A percentile compares a stretch with the other conserved stretches of the same genome.
phyloP scores from a whole-genome alignment of 1,284 basidiomycete genomes.

The Lentinula novae-zelandiae region DNA sequence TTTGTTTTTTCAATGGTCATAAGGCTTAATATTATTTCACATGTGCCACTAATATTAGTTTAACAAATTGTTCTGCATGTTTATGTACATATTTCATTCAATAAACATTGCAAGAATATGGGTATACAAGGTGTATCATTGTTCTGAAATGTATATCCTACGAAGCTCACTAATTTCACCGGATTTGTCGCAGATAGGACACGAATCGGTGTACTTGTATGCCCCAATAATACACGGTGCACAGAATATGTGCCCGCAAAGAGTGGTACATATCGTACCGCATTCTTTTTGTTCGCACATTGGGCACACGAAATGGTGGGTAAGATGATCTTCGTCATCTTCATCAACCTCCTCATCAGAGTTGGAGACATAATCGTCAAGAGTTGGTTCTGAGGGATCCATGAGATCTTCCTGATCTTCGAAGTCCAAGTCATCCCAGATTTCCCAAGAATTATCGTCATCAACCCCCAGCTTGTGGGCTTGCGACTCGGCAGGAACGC shows the following conservation, averaged over 20 bases:
- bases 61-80: too few relatives aligned
- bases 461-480: constrained; percentile 7
- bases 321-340: constrained; percentile 6
- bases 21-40: too few relatives aligned
- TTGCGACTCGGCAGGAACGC: constrained; percentile 3
- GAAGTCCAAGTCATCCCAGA: constrained; percentile 18
- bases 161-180: constrained; percentile 15
- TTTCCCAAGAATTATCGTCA: constrained; percentile 17
- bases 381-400: background rate
- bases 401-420: constrained; percentile 17
- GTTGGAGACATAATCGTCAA: background rate
- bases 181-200: constrained; percentile 18
- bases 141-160: constrained; percentile 9
- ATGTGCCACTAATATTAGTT: too few relatives aligned
- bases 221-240: constrained; percentile 17
- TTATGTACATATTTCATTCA: too few relatives aligned
- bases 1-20: too few relatives aligned
- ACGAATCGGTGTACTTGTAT: constrained; percentile 13
- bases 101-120: too few relatives aligned
- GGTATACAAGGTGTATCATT: background rate
- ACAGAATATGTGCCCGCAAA: constrained; percentile 22
- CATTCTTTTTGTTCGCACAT: constrained; percentile 15
- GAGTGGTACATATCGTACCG: constrained; percentile 14
- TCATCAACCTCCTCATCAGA: constrained; percentile 11
- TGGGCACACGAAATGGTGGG: constrained; percentile 17